These are phyloP conservation scores for Bonia amplexicaulis DNA, from an alignment of 176 grass and related monocot species.

Conservation along the genomic window DNA sequence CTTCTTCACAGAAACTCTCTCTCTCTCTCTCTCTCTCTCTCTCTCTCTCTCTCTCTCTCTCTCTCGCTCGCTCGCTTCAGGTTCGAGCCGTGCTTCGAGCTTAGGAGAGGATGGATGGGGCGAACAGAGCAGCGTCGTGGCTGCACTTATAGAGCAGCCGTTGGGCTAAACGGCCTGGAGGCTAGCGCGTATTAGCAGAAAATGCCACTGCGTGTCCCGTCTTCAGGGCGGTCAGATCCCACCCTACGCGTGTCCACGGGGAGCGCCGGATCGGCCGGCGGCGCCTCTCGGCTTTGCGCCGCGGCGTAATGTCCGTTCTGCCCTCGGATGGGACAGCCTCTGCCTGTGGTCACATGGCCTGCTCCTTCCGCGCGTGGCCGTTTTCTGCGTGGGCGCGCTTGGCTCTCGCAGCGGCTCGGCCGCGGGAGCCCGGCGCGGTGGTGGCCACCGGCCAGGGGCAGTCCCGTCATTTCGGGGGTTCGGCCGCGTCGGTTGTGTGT, in stretches of 20 bases:
- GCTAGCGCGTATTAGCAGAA: background rate
- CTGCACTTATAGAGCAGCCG: background rate
- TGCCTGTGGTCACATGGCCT: constrained; percentile 37
- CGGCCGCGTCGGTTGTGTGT: background rate
- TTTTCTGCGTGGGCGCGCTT: background rate
- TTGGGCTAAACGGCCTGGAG: background rate
- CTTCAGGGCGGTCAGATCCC: background rate
- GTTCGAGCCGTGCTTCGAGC: too few species aligned
- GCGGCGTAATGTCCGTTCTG: background rate
- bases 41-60: background rate
- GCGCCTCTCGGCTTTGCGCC: too few species aligned
- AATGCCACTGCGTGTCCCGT: background rate
- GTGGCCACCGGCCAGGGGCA: background rate
- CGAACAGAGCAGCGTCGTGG: constrained; percentile 1
- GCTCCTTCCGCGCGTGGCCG: background rate
- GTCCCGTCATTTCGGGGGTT: background rate
- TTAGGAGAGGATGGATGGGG: background rate
- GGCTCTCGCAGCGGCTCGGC: background rate
- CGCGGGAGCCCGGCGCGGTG: background rate
- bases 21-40: background rate
- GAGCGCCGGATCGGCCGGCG: background rate
- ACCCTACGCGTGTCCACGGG: constrained; percentile 17
- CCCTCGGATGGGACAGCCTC: constrained; percentile 9
- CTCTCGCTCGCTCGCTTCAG: background rate
- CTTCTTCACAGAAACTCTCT: background rate